A percentile compares a stretch with the other conserved stretches of the same genome.
Conservation (phyloP, 2,329 filamentous ascomycete species). For the Purpureocillium lavendulum region DNA sequence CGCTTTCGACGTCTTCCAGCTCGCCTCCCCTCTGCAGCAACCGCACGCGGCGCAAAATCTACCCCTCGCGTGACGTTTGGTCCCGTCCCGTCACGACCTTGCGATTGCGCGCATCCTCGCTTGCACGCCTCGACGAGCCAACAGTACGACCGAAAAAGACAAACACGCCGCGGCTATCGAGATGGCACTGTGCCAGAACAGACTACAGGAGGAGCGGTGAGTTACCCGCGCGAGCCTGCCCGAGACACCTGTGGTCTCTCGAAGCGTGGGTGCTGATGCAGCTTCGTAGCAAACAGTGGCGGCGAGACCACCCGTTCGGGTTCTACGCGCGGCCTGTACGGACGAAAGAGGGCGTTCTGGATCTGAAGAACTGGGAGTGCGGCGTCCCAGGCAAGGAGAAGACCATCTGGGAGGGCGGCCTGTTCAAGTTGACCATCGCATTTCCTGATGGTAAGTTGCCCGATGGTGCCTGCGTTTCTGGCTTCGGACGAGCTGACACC, state of each 20-base stretch:
- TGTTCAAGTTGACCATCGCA: slow-evolving; percentile 87
- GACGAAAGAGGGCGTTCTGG: slow-evolving; percentile 70
- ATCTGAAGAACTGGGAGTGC: slow-evolving; percentile 94
- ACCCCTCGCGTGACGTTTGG: not conserved
- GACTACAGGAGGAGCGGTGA: slow-evolving; percentile 81
- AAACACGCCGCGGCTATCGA: slow-evolving; percentile 6
- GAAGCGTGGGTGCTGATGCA: slow-evolving; percentile 12
- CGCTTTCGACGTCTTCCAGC: too few species aligned
- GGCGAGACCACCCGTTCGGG: slow-evolving; percentile 92
- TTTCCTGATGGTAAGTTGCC: slow-evolving; percentile 77
- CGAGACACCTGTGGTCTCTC: not conserved
- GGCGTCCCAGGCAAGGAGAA: slow-evolving; percentile 93
- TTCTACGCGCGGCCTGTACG: slow-evolving; percentile 89
- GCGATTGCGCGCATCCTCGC: not conserved
- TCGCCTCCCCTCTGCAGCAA: not conserved
- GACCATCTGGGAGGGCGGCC: slow-evolving; percentile 94
- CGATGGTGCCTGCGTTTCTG: too few species aligned
- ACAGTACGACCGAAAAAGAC: not conserved
- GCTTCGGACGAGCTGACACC: slow-evolving; percentile 3
- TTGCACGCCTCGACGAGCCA: not conserved
- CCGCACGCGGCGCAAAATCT: not conserved
- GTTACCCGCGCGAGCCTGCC: slow-evolving; percentile 16
- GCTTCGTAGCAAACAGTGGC: slow-evolving; percentile 77
- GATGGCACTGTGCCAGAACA: slow-evolving; percentile 85
- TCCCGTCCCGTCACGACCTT: too few species aligned